These are phyloP conservation scores for Mycena pura DNA, from an alignment of 768 basidiomycete species.

Conservation along the genomic window DNA sequence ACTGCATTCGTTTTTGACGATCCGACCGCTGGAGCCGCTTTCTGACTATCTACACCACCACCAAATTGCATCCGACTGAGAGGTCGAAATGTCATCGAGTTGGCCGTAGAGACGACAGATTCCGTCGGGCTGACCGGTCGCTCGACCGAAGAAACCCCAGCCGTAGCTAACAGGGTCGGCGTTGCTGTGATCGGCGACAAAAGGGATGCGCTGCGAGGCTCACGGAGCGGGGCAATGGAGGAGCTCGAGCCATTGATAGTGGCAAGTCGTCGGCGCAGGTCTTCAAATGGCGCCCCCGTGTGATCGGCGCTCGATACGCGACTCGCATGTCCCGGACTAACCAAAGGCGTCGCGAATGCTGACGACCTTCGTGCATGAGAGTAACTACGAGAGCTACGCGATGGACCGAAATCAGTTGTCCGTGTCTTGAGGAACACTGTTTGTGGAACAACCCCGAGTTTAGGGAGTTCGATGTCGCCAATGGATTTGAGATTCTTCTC, in stretches of 20 bases:
- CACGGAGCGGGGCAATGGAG: slow-evolving; percentile 60
- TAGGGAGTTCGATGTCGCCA: slow-evolving; percentile 80
- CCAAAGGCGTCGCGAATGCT: slow-evolving; percentile 48
- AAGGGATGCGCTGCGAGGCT: slow-evolving; percentile 46
- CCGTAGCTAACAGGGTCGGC: slow-evolving; percentile 36
- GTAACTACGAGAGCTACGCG: slow-evolving; percentile 47
- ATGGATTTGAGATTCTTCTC: slow-evolving; percentile 69
- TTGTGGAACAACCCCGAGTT: slow-evolving; percentile 88
- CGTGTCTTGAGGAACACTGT: slow-evolving; percentile 85
- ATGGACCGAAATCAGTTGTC: slow-evolving; percentile 43
- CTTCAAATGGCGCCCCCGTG: slow-evolving; percentile 72
- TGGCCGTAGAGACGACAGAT: slow-evolving; percentile 75
- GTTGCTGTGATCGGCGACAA: slow-evolving; percentile 46
- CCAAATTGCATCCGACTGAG: slow-evolving; percentile 73
- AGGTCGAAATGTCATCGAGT: slow-evolving; percentile 64
- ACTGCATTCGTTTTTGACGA: slow-evolving; percentile 84
- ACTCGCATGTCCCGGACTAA: slow-evolving; percentile 57
- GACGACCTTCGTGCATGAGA: slow-evolving; percentile 49
- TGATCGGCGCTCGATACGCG: slow-evolving; percentile 58
- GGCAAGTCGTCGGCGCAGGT: slow-evolving; percentile 76
- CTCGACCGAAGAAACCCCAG: slow-evolving; percentile 46
- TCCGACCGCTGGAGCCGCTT: slow-evolving; percentile 90
- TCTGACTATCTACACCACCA: slow-evolving; percentile 75
- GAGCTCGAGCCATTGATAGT: slow-evolving; percentile 76
- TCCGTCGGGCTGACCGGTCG: slow-evolving; percentile 84